Percentiles rank a stretch among this genome's conserved stretches.
Evolutionary conservation across 2,329 filamentous ascomycete species (phyloP).

Genomic region (Diplodia mutila): DNA sequence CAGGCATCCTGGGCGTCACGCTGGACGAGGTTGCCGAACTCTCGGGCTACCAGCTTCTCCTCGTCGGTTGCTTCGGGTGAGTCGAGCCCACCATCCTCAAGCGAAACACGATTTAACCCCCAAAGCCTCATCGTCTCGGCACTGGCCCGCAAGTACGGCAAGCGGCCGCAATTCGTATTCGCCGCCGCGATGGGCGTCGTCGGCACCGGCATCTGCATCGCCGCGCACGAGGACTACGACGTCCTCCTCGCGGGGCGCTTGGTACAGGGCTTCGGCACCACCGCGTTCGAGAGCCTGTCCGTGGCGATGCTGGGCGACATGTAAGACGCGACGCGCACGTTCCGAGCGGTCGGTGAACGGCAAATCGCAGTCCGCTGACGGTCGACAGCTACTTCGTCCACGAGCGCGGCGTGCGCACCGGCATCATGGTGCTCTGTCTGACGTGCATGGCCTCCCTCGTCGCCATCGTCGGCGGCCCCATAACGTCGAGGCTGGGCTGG

Average conservation of each 20-base stretch:
- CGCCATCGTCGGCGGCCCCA: conserved; percentile 35
- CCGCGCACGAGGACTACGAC: conserved; percentile 37
- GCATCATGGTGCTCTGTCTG: conserved; percentile 38
- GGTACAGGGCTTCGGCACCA: conserved; percentile 39
- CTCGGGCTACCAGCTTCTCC: conserved; percentile 33
- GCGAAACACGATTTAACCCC: background rate
- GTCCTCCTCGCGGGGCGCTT: conserved; percentile 40
- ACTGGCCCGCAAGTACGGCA: conserved; percentile 42
- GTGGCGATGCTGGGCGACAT: conserved; percentile 41
- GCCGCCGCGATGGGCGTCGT: conserved; percentile 38
- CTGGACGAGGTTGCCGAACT: conserved; percentile 34
- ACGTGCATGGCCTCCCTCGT: conserved; percentile 38
- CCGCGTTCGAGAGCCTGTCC: conserved; percentile 40
- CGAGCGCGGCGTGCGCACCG: conserved; percentile 37
- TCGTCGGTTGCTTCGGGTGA: conserved; percentile 34
- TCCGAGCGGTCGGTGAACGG: too few species aligned
- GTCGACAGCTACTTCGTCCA: conserved; percentile 36
- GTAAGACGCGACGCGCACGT: conserved; percentile 13
- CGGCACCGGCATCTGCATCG: conserved; percentile 38
- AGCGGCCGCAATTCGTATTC: conserved; percentile 42
- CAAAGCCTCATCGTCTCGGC: conserved; percentile 37
- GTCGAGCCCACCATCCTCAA: background rate
- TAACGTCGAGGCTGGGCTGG: conserved; percentile 37
- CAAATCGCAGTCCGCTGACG: too few species aligned
- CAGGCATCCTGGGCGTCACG: conserved; percentile 31